Evolutionary conservation across 345 rosid species (phyloP).

Genomic region (Hibiscus trionum): DNA sequence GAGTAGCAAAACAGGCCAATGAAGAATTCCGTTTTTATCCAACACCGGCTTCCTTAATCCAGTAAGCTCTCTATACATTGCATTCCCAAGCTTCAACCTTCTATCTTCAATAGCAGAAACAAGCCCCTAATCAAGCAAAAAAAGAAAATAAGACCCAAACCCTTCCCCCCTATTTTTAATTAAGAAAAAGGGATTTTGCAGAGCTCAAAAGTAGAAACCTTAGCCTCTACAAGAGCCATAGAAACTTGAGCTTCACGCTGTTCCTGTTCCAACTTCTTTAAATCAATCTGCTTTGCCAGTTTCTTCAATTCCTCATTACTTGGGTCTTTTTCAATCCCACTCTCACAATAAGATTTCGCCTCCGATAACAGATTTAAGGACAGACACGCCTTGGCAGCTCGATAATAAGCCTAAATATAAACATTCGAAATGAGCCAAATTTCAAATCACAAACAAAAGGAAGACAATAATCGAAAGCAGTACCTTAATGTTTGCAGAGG

Average conservation of each 20-base stretch:
- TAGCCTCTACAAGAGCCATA: conserved; percentile 47
- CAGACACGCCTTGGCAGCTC: conserved; percentile 83
- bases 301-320: conserved; percentile 64
- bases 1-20: conserved; percentile 86
- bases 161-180: neutral
- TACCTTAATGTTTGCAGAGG: conserved; percentile 62
- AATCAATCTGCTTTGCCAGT: conserved; percentile 43
- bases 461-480: conserved; percentile 1
- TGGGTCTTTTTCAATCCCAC: conserved; percentile 55
- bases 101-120: conserved; percentile 58
- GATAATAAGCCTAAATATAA: conserved; percentile 54
- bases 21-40: conserved; percentile 65
- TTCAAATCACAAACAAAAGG: neutral
- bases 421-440: neutral
- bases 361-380: conserved; percentile 54
- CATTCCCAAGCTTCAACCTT: conserved; percentile 71
- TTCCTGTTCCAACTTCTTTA: conserved; percentile 52
- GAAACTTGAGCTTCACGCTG: conserved; percentile 51
- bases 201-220: conserved; percentile 41
- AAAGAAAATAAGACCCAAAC: neutral
- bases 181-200: neutral
- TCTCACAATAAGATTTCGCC: conserved; percentile 44
- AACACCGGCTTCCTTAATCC: conserved; percentile 68
- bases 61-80: conserved; percentile 63
- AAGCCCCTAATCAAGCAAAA: conserved; percentile 37